A percentile compares a stretch with the other conserved stretches of the same genome.
These are phyloP conservation scores for Trichoderma simmonsii DNA, from an alignment of 2,329 filamentous ascomycete genomes.

Conservation along the genomic window DNA sequence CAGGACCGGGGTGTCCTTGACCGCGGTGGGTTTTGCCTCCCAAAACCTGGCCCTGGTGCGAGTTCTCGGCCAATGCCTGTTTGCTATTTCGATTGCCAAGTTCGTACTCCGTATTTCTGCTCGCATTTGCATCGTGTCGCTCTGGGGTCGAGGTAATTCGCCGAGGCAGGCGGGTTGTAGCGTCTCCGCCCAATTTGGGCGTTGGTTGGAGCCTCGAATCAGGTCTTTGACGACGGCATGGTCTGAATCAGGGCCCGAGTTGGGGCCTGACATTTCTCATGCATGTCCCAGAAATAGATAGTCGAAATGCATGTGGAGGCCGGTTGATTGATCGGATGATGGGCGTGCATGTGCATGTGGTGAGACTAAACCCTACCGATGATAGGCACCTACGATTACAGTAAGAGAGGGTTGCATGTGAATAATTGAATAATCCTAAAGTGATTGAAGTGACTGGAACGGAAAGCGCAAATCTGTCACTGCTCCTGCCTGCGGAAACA, in stretches of 20 bases:
- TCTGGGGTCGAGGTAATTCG: background rate
- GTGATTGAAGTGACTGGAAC: background rate
- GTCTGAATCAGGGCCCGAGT: background rate
- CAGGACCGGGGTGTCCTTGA: background rate
- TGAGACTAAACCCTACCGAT: background rate
- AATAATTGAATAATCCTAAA: background rate
- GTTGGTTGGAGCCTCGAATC: background rate
- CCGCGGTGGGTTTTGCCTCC: background rate
- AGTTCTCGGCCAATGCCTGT: background rate
- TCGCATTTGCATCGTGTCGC: background rate
- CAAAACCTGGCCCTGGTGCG: background rate
- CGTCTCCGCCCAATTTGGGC: background rate
- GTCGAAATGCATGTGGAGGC: background rate
- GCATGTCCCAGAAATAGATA: background rate
- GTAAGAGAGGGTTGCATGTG: background rate
- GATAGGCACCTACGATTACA: background rate
- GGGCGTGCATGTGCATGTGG: background rate
- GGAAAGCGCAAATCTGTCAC: background rate
- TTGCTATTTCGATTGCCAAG: background rate
- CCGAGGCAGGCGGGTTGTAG: background rate
- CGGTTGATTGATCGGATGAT: background rate
- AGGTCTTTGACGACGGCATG: background rate
- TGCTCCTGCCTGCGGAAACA: background rate
- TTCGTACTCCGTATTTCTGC: background rate
- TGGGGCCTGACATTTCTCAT: background rate